Conservation (phyloP, 2,329 filamentous ascomycete genomes). For the Sporothrix brasiliensis region DNA sequence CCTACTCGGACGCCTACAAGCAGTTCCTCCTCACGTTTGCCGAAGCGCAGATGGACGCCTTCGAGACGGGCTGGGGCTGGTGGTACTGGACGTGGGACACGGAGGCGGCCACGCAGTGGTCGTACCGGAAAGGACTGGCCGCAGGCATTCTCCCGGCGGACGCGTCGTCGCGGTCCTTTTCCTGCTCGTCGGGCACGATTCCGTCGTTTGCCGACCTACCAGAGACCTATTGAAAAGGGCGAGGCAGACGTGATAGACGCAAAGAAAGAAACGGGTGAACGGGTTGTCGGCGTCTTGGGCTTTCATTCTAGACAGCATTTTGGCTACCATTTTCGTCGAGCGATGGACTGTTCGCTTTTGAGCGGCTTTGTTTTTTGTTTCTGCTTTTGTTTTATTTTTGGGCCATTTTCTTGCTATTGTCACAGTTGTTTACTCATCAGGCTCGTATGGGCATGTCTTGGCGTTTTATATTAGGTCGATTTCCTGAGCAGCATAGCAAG, state of each 20-base stretch:
- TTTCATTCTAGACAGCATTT: neutral
- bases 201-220: conserved; percentile 57
- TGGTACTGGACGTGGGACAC: conserved; percentile 99
- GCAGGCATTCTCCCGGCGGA: conserved; percentile 78
- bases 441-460: conserved; percentile 12
- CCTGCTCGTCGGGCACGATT: conserved; percentile 60
- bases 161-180: conserved; percentile 71
- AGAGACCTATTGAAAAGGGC: conserved; percentile 53
- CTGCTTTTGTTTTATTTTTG: neutral
- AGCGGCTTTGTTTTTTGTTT: neutral
- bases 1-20: conserved; percentile 77
- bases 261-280: too few relatives aligned
- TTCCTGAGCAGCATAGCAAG: neutral
- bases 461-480: neutral
- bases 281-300: neutral
- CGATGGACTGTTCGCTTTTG: neutral
- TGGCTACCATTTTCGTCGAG: neutral
- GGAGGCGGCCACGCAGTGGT: conserved; percentile 76
- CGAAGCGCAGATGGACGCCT: conserved; percentile 92
- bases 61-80: conserved; percentile 94
- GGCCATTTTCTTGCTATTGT: too few relatives aligned
- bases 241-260: neutral
- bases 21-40: conserved; percentile 86
- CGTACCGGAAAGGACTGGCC: conserved; percentile 76
- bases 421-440: neutral